A percentile compares a stretch with the other conserved stretches of the same genome.
Evolutionary conservation across 2,329 filamentous ascomycete genomes (phyloP).

Genomic region (Elsinoe fawcettii): DNA sequence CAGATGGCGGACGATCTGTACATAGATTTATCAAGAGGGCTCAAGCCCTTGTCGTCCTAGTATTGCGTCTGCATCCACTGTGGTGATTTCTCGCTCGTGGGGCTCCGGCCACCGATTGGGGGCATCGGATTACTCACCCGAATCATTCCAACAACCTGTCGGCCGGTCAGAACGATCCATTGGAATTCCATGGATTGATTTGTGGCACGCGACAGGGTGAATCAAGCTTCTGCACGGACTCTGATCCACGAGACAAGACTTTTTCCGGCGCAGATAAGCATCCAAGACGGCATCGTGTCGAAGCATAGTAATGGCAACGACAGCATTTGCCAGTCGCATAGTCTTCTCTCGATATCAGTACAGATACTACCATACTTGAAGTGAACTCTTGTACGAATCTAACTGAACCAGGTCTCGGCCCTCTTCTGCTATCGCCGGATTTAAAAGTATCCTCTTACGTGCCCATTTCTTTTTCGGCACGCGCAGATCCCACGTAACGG

Average conservation of each 20-base stretch:
- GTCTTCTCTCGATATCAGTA: too few relatives aligned
- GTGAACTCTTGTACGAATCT: background rate
- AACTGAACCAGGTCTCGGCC: background rate
- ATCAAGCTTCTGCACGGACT: slow-evolving; percentile 5
- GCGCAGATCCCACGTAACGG: background rate
- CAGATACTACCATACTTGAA: too few relatives aligned
- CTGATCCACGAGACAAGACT: slow-evolving; percentile 6
- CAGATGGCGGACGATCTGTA: slow-evolving; percentile 8
- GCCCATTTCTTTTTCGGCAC: background rate
- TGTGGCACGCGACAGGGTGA: slow-evolving; percentile 1
- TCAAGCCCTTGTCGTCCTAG: background rate
- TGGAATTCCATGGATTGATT: background rate
- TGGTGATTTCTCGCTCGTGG: too few relatives aligned
- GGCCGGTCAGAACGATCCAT: background rate
- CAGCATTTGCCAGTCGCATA: background rate
- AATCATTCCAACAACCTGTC: background rate
- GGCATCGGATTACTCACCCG: background rate
- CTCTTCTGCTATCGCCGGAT: background rate
- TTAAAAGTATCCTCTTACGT: background rate
- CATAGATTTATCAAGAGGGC: background rate
- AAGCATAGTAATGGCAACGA: background rate
- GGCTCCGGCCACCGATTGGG: too few relatives aligned
- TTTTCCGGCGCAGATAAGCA: slow-evolving; percentile 8
- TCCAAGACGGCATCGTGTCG: background rate
- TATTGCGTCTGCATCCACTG: too few relatives aligned